Conservation (phyloP, 129 eudicot species). For the Helianthus tuberosus region DNA sequence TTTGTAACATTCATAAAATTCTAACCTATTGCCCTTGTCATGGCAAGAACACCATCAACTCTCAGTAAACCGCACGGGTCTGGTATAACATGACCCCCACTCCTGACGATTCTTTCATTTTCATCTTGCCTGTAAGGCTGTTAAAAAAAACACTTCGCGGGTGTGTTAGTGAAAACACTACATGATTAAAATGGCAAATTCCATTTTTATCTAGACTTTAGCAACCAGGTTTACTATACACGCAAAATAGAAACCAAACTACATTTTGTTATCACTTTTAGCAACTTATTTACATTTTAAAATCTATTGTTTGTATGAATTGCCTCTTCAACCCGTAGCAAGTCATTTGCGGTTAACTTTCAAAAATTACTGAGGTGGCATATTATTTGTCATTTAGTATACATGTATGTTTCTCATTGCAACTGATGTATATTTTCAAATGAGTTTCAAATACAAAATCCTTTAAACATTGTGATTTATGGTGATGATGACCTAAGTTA, state of each 20-base stretch:
- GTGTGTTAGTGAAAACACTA: neutral
- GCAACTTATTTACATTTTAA: neutral
- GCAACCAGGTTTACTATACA: neutral
- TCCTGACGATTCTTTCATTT: constrained; percentile 15
- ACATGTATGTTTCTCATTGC: neutral
- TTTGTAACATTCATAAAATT: neutral
- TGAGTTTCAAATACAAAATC: no score
- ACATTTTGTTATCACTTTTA: neutral
- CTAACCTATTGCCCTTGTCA: constrained; percentile 39
- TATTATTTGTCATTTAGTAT: no score
- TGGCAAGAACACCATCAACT: constrained; percentile 33
- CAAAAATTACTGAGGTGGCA: neutral
- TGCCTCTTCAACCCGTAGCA: neutral
- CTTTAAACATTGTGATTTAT: neutral
- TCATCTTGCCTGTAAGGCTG: constrained; percentile 32
- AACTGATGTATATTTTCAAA: no score
- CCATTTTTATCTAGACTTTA: neutral
- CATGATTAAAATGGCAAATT: neutral
- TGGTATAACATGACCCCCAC: constrained; percentile 13
- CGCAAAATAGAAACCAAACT: neutral
- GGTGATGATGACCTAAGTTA: neutral
- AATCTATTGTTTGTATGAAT: neutral
- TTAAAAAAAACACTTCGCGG: neutral
- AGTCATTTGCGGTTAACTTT: neutral
- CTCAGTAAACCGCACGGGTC: constrained; percentile 20